Base-by-base conservation (phyloP, 2,329 filamentous ascomycete species). In the Mycosphaerella sp. region DNA sequence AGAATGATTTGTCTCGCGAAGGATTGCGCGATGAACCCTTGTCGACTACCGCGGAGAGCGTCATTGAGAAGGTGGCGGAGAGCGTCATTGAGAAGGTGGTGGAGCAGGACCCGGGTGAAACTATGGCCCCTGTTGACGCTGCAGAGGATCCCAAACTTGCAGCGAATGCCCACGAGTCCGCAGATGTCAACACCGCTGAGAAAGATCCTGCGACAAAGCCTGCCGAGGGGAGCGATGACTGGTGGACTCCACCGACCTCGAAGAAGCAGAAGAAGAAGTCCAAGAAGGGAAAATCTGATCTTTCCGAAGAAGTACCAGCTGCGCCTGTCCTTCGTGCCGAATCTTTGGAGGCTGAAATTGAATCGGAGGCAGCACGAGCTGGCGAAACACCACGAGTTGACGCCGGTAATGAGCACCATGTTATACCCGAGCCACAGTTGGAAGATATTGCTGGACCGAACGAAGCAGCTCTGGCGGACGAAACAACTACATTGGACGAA, bases 251-350 rank as follows among this genome's bases (percentile, higher is more conserved):
- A 17, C 49, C 60, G n/a, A 53, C 58, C 5, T 53, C 59, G 2
- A 66, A 64, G 46, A 63, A 62, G 44, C 32, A 44, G 42, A 60
- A 59, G 17, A 68, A 69, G 56, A 71, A 71, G 51, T 58, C 59
- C 47, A 64, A 66, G 51, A 65, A 64, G 45, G 59, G 58, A n/a
- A 63, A 63, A 44, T 60, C 62, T 53, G 39, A 54, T 32, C 45
- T n/a, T 2, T 12, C 14, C 17, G 43, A 45, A 8, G 50, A 45
- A 4, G 44, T 11, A 23, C 8, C 21, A 12, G 12, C 31, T 4
- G 48, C 34, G 29, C 12, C 26, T 21, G 42, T 12, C 11, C 14
- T 9, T 29, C 14, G 43, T 23, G 40, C 17, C 12, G 39, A 42
- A 11, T 21, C 8, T 42, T 21, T 23, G n/a, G 8, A 31, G 23